These are phyloP conservation scores for Linnemannia elongata DNA, from an alignment of 192 early-diverging fungal species.

Conservation along the genomic window DNA sequence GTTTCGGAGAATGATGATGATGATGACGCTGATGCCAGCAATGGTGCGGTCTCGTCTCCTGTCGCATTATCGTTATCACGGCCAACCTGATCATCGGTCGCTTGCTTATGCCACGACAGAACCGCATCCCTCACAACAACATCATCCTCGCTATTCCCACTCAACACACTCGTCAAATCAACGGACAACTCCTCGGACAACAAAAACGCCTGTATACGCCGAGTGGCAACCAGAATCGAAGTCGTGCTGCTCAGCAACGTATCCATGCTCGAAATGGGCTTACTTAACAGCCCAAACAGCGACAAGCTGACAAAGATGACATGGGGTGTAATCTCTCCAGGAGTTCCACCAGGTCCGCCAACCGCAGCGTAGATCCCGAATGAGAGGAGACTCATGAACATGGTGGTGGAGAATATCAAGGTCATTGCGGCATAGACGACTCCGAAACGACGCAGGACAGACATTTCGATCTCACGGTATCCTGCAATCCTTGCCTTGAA, in stretches of 20 bases:
- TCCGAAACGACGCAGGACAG: conserved; percentile 38
- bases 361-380: conserved; percentile 36
- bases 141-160: not conserved
- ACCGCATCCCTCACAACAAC: conserved; percentile 13
- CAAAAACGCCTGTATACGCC: conserved; percentile 64
- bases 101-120: conserved; percentile 30
- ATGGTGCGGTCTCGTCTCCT: conserved; percentile 19
- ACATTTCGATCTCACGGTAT: conserved; percentile 37
- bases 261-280: conserved; percentile 49
- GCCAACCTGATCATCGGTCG: not conserved
- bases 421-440: conserved; percentile 40
- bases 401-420: conserved; percentile 30
- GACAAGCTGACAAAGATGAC: conserved; percentile 45
- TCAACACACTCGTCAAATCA: not conserved
- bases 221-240: conserved; percentile 70
- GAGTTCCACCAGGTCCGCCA: conserved; percentile 38
- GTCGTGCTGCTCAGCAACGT: conserved; percentile 62
- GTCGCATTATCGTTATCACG: not conserved
- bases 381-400: conserved; percentile 51
- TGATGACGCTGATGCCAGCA: not conserved
- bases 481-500: conserved; percentile 26
- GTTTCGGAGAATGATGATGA: not conserved
- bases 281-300: conserved; percentile 42
- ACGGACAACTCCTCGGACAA: conserved; percentile 39
- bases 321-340: conserved; percentile 38